Percentiles rank a stretch among this genome's conserved stretches.
Evolutionary conservation across 148 eudicot species (phyloP).

Genomic region (Arbutus unedo): DNA sequence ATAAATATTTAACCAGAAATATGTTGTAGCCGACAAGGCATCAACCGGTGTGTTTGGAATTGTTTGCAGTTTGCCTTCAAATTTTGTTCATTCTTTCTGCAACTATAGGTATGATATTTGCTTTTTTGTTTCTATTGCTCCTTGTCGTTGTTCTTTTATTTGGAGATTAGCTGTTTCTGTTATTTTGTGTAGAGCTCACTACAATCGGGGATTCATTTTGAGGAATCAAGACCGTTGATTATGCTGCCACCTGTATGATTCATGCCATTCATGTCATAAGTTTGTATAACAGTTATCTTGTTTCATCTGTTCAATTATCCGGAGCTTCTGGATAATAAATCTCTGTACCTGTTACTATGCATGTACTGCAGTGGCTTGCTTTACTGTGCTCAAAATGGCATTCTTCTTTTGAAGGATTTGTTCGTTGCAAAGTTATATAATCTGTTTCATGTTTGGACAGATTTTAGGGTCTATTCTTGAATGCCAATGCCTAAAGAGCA

Average conservation of each 20-base stretch:
- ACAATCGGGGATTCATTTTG: slow-evolving; percentile 1
- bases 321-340: background rate
- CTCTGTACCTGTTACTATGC: background rate
- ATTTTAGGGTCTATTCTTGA: slow-evolving; percentile 2
- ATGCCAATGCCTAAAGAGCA: background rate
- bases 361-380: background rate
- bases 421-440: background rate
- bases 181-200: background rate
- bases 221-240: background rate
- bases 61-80: background rate
- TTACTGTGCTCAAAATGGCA: background rate
- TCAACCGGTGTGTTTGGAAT: background rate
- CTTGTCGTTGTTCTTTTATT: background rate
- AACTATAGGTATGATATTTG: background rate
- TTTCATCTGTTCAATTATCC: background rate
- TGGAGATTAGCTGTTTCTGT: background rate
- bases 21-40: background rate
- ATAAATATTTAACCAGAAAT: background rate
- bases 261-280: background rate
- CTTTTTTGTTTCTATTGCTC: background rate
- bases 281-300: background rate
- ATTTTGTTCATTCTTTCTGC: background rate
- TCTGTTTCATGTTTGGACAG: background rate
- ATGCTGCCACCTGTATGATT: slow-evolving; percentile 2
- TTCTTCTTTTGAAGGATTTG: background rate